phyloP scores from a whole-genome alignment of 75 land plant genomes.

The Azolla pinnata region DNA sequence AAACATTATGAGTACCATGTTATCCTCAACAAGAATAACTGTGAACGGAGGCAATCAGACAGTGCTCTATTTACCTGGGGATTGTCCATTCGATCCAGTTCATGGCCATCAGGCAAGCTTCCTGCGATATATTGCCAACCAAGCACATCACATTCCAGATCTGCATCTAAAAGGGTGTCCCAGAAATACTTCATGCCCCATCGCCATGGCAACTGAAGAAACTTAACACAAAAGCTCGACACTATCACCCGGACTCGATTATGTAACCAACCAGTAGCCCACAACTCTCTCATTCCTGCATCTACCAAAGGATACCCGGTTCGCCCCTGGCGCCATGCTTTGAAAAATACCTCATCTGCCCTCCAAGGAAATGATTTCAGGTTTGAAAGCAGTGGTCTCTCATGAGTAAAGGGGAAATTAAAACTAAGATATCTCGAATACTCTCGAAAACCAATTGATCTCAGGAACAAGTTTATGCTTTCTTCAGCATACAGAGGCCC shows the following conservation, averaged over 20 bases:
- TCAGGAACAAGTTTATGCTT: conserved; percentile 73
- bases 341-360: conserved; percentile 62
- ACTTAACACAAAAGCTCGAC: conserved; percentile 86
- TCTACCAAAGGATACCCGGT: conserved; percentile 96
- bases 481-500: conserved; percentile 71
- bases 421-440: conserved; percentile 90
- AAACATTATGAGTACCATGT: too few relatives aligned
- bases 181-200: conserved; percentile 99
- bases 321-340: conserved; percentile 94
- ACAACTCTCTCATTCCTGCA: conserved; percentile 98
- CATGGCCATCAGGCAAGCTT: conserved; percentile 78
- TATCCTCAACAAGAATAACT: not conserved
- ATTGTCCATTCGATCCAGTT: conserved; percentile 33
- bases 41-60: not conserved
- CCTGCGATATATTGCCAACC: conserved; percentile 95
- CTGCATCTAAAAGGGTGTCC: conserved; percentile 89
- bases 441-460: conserved; percentile 81
- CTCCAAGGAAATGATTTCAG: conserved; percentile 86
- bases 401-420: conserved; percentile 87
- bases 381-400: conserved; percentile 80
- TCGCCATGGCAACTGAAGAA: conserved; percentile 88
- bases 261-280: conserved; percentile 99
- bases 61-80: not conserved
- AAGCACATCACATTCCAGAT: conserved; percentile 80
- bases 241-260: conserved; percentile 87